These are phyloP conservation scores for Skeletonema costatum DNA, from an alignment of 108 stramenopile genomes.

Conservation along the genomic window DNA sequence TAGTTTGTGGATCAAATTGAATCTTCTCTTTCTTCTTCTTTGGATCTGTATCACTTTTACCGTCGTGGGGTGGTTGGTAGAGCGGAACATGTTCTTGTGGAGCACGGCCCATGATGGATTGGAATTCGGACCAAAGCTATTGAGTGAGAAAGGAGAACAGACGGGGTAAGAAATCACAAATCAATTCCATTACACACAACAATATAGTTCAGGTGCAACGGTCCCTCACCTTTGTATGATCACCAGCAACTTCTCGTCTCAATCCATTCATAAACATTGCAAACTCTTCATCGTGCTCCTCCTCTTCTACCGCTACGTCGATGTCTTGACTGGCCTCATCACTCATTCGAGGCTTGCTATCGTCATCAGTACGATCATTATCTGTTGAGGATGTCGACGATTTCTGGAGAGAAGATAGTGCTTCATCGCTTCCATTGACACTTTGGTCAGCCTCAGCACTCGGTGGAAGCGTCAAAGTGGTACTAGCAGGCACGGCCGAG, in stretches of 20 bases:
- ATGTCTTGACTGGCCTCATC: background rate
- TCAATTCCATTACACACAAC: too few relatives aligned
- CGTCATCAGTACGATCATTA: background rate
- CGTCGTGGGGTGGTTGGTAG: background rate
- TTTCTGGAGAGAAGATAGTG: background rate
- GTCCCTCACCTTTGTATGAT: slow-evolving; percentile 37
- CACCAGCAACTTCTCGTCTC: slow-evolving; percentile 43
- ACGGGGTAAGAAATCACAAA: background rate
- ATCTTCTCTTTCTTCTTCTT: slow-evolving; percentile 35
- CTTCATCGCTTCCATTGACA: background rate
- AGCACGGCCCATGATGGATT: slow-evolving; percentile 33
- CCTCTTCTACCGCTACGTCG: background rate
- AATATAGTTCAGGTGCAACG: background rate
- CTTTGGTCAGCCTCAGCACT: too few relatives aligned
- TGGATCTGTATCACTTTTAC: background rate
- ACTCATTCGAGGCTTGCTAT: background rate
- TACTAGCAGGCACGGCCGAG: background rate
- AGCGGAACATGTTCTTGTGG: slow-evolving; percentile 16
- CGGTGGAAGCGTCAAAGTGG: too few relatives aligned
- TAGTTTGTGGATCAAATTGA: slow-evolving; percentile 33
- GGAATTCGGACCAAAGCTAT: slow-evolving; percentile 48
- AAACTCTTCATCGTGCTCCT: slow-evolving; percentile 29
- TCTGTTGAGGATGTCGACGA: background rate
- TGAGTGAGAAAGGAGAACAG: background rate
- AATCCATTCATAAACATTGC: slow-evolving; percentile 36